These are phyloP conservation scores for Kodamaea plutei DNA, from an alignment of 1,139 yeast genomes.

Conservation along the genomic window DNA sequence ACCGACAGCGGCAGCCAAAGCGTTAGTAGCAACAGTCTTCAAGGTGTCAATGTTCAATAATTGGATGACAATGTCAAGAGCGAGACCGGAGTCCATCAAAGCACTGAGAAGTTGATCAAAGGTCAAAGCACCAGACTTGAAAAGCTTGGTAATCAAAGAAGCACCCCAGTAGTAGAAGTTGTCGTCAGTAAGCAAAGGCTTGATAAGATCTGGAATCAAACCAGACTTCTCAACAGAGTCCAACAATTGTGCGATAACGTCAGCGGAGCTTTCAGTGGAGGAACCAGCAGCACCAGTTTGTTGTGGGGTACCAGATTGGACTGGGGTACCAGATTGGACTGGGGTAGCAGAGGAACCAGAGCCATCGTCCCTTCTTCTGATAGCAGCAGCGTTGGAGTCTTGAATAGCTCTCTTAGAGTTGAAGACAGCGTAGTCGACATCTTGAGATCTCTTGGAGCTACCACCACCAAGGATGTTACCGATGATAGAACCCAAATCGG, in stretches of 20 bases:
- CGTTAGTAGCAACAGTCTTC: conserved; percentile 39
- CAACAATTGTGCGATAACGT: conserved; percentile 35
- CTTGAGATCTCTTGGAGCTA: conserved; percentile 24
- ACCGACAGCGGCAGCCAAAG: conserved; percentile 45
- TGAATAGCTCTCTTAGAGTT: conserved; percentile 10
- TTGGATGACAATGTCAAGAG: conserved; percentile 34
- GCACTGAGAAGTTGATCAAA: conserved; percentile 28
- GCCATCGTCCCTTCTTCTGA: background rate
- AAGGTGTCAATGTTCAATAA: conserved; percentile 41
- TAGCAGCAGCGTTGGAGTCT: too few relatives aligned
- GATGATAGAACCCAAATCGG: conserved; percentile 29
- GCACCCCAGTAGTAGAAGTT: conserved; percentile 42
- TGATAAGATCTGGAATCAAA: conserved; percentile 40
- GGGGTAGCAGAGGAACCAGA: background rate
- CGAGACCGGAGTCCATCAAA: conserved; percentile 35
- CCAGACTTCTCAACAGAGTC: conserved; percentile 46
- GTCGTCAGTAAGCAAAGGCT: conserved; percentile 37
- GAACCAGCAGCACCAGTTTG: conserved; percentile 2
- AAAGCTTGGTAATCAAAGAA: conserved; percentile 30
- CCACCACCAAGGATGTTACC: conserved; percentile 20
- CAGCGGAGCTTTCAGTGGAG: conserved; percentile 13
- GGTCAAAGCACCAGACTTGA: conserved; percentile 29
- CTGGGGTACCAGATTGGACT: conserved; percentile 9
- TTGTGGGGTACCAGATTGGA: conserved; percentile 4
- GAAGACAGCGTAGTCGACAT: conserved; percentile 9